Conservation (phyloP, 2,329 filamentous ascomycete genomes). For the Berkeleyomyces basicola region DNA sequence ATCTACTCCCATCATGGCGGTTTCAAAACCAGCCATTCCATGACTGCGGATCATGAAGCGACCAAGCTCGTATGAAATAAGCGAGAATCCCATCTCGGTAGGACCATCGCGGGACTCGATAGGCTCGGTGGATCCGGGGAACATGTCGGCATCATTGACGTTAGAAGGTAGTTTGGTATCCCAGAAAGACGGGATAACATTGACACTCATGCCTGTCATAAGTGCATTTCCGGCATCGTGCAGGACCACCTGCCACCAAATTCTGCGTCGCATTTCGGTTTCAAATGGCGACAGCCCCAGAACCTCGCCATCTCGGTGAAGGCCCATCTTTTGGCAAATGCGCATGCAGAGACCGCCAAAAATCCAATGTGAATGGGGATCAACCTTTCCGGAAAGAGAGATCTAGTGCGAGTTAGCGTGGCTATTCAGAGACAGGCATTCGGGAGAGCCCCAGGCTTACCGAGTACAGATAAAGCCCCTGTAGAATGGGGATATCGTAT, state of each 20-base stretch:
- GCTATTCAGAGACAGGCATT: slow-evolving; percentile 12
- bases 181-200: slow-evolving; percentile 35
- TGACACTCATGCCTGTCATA: slow-evolving; percentile 38
- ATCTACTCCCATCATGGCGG: slow-evolving; percentile 31
- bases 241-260: slow-evolving; percentile 50
- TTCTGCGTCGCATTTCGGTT: slow-evolving; percentile 47
- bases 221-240: slow-evolving; percentile 41
- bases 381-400: slow-evolving; percentile 40
- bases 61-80: slow-evolving; percentile 34
- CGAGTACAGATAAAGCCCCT: slow-evolving; percentile 41
- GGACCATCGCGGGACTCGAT: slow-evolving; percentile 36
- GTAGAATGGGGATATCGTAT: slow-evolving; percentile 40
- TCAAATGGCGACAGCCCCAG: slow-evolving; percentile 44
- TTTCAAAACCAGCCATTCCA: slow-evolving; percentile 31
- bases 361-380: slow-evolving; percentile 43
- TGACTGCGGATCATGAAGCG: slow-evolving; percentile 29
- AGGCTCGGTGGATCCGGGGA: slow-evolving; percentile 34
- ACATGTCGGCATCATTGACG: slow-evolving; percentile 41
- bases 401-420: slow-evolving; percentile 23
- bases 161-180: slow-evolving; percentile 40
- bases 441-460: slow-evolving; percentile 21
- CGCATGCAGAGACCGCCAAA: slow-evolving; percentile 43
- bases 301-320: slow-evolving; percentile 43
- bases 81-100: slow-evolving; percentile 43
- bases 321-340: slow-evolving; percentile 50